phyloP scores from a whole-genome alignment of 495 filamentous ascomycete genomes.

The Aspergillus coremiiformis region DNA sequence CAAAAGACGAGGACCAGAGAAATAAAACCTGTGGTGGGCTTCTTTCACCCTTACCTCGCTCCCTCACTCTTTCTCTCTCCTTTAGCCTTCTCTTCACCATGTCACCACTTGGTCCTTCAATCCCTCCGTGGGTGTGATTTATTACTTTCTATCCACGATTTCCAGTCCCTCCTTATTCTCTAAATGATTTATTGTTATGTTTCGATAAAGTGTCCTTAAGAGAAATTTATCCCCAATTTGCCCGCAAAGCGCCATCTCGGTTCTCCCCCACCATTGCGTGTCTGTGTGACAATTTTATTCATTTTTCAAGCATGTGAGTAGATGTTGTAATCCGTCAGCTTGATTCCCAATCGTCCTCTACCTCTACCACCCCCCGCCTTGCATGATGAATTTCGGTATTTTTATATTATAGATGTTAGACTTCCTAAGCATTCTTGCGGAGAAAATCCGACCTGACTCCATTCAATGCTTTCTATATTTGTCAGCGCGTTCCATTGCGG shows the following conservation, averaged over 20 bases:
- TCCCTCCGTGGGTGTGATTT: slow-evolving; percentile 23
- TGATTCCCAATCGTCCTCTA: neutral
- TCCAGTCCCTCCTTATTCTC: neutral
- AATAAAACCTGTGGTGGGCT: neutral
- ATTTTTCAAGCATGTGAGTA: slow-evolving; percentile 10
- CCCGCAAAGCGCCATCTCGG: slow-evolving; percentile 5
- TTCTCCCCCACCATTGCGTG: slow-evolving; percentile 13
- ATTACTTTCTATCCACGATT: slow-evolving; percentile 2
- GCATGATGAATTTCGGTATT: slow-evolving; percentile 38
- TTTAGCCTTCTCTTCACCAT: slow-evolving; percentile 23
- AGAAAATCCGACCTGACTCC: slow-evolving; percentile 37
- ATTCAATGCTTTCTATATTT: slow-evolving; percentile 13
- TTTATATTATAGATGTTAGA: slow-evolving; percentile 47
- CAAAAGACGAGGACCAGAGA: neutral
- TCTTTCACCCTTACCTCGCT: neutral
- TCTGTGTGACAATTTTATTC: slow-evolving; percentile 8
- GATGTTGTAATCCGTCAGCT: neutral
- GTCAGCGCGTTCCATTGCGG: neutral
- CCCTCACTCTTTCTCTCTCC: slow-evolving; percentile 12
- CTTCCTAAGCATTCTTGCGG: slow-evolving; percentile 42
- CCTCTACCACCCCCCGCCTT: slow-evolving; percentile 15
- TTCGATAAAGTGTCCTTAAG: slow-evolving; percentile 8
- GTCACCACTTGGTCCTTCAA: slow-evolving; percentile 13
- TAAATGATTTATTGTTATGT: slow-evolving; percentile 15
- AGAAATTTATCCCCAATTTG: slow-evolving; percentile 9